Conservation (phyloP, 2,329 filamentous ascomycete genomes). For the Cadophora luteo-olivacea region DNA sequence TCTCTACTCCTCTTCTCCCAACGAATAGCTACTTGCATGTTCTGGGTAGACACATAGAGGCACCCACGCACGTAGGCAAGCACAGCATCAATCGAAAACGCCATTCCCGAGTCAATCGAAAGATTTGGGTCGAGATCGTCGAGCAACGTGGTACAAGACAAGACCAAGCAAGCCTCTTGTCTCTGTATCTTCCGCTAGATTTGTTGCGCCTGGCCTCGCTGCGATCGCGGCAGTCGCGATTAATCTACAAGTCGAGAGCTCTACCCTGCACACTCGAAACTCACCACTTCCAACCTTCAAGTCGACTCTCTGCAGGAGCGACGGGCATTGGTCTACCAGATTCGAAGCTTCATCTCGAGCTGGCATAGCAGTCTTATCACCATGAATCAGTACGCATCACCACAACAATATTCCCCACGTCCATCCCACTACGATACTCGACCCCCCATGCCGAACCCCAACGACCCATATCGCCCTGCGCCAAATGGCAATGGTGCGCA, state of each 20-base stretch:
- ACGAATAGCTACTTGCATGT: neutral
- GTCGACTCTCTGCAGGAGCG: neutral
- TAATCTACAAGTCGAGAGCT: neutral
- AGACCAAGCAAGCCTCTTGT: neutral
- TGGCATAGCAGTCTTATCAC: neutral
- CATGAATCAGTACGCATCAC: neutral
- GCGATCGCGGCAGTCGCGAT: slow-evolving; percentile 14
- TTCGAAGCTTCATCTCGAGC: neutral
- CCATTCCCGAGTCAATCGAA: slow-evolving; percentile 3
- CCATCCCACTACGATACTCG: slow-evolving; percentile 11
- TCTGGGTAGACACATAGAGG: neutral
- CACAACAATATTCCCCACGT: no score
- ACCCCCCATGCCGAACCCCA: neutral
- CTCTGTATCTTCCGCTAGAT: neutral
- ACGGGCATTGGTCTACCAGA: neutral
- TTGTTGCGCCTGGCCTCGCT: slow-evolving; percentile 8
- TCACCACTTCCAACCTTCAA: neutral
- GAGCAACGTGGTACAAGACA: neutral
- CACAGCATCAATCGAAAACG: slow-evolving; percentile 1
- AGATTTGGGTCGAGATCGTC: neutral
- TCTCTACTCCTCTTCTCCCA: neutral
- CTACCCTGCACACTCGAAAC: neutral
- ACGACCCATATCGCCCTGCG: slow-evolving; percentile 7
- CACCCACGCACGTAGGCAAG: neutral
- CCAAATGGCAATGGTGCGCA: slow-evolving; percentile 1